Percentiles rank a stretch among this genome's conserved stretches.
These are phyloP conservation scores for Suillus sp. DNA, from an alignment of 768 basidiomycete genomes.

Conservation along the genomic window DNA sequence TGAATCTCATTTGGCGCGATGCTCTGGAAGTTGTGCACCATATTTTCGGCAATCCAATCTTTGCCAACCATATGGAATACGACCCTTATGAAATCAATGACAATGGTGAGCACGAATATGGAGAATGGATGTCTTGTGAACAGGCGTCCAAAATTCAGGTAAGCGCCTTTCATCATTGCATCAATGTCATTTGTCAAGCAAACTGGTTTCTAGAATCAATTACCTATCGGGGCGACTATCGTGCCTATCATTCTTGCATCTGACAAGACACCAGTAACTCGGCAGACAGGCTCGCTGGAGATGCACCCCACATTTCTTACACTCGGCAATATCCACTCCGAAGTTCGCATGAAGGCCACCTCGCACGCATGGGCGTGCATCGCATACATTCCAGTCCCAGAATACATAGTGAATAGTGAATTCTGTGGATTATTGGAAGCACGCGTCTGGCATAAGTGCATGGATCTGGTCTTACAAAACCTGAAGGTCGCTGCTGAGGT, in stretches of 20 bases:
- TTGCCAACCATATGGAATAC: slow-evolving; percentile 18
- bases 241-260: too few species aligned
- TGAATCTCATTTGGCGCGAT: slow-evolving; percentile 29
- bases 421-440: too few species aligned
- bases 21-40: slow-evolving; percentile 24
- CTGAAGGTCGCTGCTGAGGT: slow-evolving; percentile 35
- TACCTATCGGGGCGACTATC: slow-evolving; percentile 14
- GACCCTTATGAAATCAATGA: slow-evolving; percentile 29
- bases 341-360: too few species aligned
- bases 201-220: slow-evolving; percentile 15
- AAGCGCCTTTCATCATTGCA: background rate
- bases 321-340: too few species aligned
- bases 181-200: too few species aligned
- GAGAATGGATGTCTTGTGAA: slow-evolving; percentile 25
- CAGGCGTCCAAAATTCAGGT: slow-evolving; percentile 27
- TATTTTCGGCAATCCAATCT: slow-evolving; percentile 24
- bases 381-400: too few species aligned
- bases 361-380: too few species aligned
- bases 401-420: too few species aligned
- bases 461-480: slow-evolving; percentile 32
- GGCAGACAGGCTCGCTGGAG: too few species aligned
- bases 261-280: too few species aligned
- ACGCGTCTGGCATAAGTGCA: slow-evolving; percentile 25
- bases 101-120: slow-evolving; percentile 22
- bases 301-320: too few species aligned